Evolutionary conservation across 352 stramenopile genomes (phyloP), one percentile per base, ranked within the genome.

Genomic region (Elongisporangium anandrum): DNA sequence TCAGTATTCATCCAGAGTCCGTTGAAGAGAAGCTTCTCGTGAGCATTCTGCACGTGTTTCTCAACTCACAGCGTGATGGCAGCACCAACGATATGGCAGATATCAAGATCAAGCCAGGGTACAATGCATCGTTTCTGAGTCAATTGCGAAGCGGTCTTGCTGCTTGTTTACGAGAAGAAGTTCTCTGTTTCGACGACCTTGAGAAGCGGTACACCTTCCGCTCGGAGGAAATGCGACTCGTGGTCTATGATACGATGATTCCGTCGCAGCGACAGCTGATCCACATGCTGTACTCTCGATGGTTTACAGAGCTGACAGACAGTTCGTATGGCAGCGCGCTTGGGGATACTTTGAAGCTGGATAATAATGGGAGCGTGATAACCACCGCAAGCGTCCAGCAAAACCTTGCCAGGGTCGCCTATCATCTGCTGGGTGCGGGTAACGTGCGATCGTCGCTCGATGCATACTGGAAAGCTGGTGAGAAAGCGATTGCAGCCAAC

Each of bases 1-100:
- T 88, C 24, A 89, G 82, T 48, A 79, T 88, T 22, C 74, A 86
- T 41, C 81, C 80, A 0, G 80, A 90, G 50, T 74, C 80, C 0
- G 72, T 79, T 2, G 72, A 88, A 20, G 77, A 90, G 50, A 66
- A 61, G 26, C 78, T 84, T 62, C 63, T 90, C 15, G 72, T 77
- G 19, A 77, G 77, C 1, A 77, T 90, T 2, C 63, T 92, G 20
- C 76, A 60, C 0, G 51, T 79, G 17, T 85, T 89, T 19, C 65
- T 81, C 15, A 45, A 50, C 0, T 62, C 77, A 0, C 56, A 87
- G 24, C 61, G 66, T 2, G 34, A 45, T 1, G 13, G 34, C 13
- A 85, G 64, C 41, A 67, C 4, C 2, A 63, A 74, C 15, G 66
- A 70, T 4, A 51, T 61, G 2, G 61, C 59, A 15, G 63, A 60